Percentiles rank a stretch among this genome's conserved stretches.
These are phyloP conservation scores for Exidia glandulosa DNA, from an alignment of 768 basidiomycete genomes.

Conservation along the genomic window DNA sequence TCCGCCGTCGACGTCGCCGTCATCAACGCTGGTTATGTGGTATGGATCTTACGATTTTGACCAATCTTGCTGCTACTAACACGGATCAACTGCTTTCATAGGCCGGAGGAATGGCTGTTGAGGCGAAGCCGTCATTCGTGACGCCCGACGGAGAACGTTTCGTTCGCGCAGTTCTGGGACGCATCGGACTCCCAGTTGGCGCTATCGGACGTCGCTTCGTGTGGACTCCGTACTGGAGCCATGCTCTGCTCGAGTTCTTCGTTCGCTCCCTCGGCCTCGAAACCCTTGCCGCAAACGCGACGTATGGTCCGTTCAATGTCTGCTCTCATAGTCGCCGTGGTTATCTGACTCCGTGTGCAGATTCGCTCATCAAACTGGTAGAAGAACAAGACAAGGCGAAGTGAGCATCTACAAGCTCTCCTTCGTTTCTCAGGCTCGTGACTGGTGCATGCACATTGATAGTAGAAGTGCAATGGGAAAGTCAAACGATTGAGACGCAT, in stretches of 20 bases:
- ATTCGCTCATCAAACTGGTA: no score
- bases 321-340: no score
- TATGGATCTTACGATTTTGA: constrained; percentile 30
- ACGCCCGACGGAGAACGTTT: not conserved
- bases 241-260: constrained; percentile 67
- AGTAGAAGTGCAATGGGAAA: no score
- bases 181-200: constrained; percentile 73
- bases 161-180: constrained; percentile 81
- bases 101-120: constrained; percentile 91
- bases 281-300: no score
- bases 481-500: no score
- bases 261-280: constrained; percentile 19
- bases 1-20: constrained; percentile 67
- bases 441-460: no score
- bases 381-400: no score
- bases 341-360: no score
- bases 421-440: no score
- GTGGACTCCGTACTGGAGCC: constrained; percentile 82
- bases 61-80: not conserved
- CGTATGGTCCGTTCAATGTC: no score
- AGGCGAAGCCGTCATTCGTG: constrained; percentile 43
- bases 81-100: constrained; percentile 21
- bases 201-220: constrained; percentile 50
- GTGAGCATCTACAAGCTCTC: no score
- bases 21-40: constrained; percentile 86